Evolutionary conservation across 2,329 filamentous ascomycete genomes (phyloP).

Genomic region (Clarireedia monteithiana): DNA sequence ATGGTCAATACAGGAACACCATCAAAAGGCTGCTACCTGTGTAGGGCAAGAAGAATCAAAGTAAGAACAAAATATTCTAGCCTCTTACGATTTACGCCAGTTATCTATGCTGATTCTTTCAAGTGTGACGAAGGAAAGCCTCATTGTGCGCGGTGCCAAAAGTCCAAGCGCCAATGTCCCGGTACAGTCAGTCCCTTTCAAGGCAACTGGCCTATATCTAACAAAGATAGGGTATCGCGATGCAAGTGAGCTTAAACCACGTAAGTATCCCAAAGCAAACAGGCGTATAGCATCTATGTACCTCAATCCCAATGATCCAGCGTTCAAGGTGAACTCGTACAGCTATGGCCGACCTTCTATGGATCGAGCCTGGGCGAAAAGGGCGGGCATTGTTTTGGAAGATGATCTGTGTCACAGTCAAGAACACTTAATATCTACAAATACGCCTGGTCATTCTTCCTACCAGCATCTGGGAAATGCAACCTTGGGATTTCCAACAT

Average conservation of each 20-base stretch:
- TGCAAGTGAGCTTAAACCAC: neutral
- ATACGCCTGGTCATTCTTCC: too few species aligned
- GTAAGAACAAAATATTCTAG: neutral
- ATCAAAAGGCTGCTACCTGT: conserved; percentile 11
- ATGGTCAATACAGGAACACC: conserved; percentile 7
- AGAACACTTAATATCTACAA: too few species aligned
- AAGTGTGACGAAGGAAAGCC: conserved; percentile 60
- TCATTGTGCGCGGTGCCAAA: conserved; percentile 53
- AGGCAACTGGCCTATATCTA: neutral
- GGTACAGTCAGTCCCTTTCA: conserved; percentile 49
- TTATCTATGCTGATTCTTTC: neutral
- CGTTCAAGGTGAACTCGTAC: neutral
- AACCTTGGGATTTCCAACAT: too few species aligned
- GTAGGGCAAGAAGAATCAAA: conserved; percentile 12
- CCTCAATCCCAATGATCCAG: neutral
- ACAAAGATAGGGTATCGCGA: neutral
- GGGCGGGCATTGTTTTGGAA: neutral
- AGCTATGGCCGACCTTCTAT: neutral
- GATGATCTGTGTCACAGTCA: too few species aligned
- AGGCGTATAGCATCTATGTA: neutral
- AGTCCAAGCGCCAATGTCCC: conserved; percentile 52
- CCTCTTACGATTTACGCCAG: too few species aligned
- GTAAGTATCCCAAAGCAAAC: neutral
- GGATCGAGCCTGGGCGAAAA: neutral
- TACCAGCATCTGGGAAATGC: too few species aligned